Evolutionary conservation across 116 monocot genomes (phyloP).

Genomic region (Trichopus zeylanicus): DNA sequence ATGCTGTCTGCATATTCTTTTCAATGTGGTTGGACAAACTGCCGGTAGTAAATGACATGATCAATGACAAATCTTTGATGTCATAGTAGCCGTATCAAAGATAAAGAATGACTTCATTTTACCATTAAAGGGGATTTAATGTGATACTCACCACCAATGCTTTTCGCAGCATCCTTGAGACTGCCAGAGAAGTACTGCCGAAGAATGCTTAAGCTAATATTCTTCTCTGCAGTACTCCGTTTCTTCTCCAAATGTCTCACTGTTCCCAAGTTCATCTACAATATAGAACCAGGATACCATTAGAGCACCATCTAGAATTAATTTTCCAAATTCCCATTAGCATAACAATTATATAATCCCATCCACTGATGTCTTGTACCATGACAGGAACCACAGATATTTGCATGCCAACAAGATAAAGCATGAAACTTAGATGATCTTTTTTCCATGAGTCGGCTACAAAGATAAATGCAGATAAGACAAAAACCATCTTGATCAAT

Average conservation of each 20-base stretch:
- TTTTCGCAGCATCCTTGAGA: conserved; percentile 89
- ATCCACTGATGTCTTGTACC: too few relatives aligned
- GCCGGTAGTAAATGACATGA: conserved; percentile 4
- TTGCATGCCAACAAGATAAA: too few relatives aligned
- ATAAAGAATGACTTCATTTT: background rate
- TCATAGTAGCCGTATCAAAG: background rate
- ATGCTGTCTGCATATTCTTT: conserved; percentile 89
- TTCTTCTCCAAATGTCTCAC: conserved; percentile 35
- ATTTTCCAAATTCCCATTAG: too few relatives aligned
- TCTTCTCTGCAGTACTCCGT: conserved; percentile 49
- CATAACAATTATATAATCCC: too few relatives aligned
- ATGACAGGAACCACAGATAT: too few relatives aligned
- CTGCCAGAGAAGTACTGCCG: conserved; percentile 85
- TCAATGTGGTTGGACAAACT: conserved; percentile 95
- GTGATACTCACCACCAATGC: conserved; percentile 75
- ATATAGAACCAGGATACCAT: background rate
- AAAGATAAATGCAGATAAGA: too few relatives aligned
- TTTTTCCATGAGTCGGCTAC: too few relatives aligned
- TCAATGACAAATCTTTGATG: background rate
- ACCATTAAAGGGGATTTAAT: too few relatives aligned
- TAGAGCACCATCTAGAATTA: background rate
- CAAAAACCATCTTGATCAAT: too few relatives aligned
- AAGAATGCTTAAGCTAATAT: conserved; percentile 70
- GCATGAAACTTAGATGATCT: too few relatives aligned
- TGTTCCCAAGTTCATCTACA: conserved; percentile 26